phyloP scores from a whole-genome alignment of 2,329 filamentous ascomycete genomes.

The Coniochaeta hoffmannii region DNA sequence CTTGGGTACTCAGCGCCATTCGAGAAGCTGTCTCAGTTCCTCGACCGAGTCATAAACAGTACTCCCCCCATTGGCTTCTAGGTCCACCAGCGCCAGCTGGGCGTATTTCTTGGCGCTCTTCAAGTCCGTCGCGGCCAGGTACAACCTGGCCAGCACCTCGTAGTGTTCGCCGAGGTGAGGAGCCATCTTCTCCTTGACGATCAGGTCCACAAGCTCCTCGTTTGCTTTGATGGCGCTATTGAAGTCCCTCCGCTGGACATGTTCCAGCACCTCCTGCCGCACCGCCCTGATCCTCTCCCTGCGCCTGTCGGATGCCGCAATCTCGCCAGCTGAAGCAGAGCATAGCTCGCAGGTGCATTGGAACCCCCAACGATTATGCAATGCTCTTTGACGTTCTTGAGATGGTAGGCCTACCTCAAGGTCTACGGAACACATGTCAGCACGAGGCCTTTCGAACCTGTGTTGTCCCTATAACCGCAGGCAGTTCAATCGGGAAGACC shows the following conservation, averaged over 20 bases:
- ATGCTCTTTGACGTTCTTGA: slow-evolving; percentile 9
- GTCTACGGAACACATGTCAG: slow-evolving; percentile 7
- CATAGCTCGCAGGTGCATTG: slow-evolving; percentile 19
- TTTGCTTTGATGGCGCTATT: slow-evolving; percentile 11
- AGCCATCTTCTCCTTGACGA: slow-evolving; percentile 14
- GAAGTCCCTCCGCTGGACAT: slow-evolving; percentile 9
- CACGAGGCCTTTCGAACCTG: slow-evolving; percentile 3
- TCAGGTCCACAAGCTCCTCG: slow-evolving; percentile 12
- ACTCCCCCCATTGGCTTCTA: slow-evolving; percentile 5
- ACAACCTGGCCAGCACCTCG: slow-evolving; percentile 18
- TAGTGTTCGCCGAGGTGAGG: slow-evolving; percentile 19
- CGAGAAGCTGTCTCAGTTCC: background rate
- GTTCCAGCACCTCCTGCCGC: slow-evolving; percentile 9
- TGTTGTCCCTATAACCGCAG: background rate
- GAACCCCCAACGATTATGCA: slow-evolving; percentile 18
- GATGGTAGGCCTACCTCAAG: slow-evolving; percentile 12
- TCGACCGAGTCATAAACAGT: background rate
- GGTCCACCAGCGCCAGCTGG: slow-evolving; percentile 12
- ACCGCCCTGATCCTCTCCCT: slow-evolving; percentile 11
- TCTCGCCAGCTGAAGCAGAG: slow-evolving; percentile 3
- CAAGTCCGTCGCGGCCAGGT: slow-evolving; percentile 11
- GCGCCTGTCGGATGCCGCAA: slow-evolving; percentile 15
- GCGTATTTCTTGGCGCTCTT: slow-evolving; percentile 13
- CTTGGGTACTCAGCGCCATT: background rate
- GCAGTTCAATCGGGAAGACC: background rate